Base-by-base conservation (phyloP, 2,329 filamentous ascomycete species). In the Penicillium digitatum region DNA sequence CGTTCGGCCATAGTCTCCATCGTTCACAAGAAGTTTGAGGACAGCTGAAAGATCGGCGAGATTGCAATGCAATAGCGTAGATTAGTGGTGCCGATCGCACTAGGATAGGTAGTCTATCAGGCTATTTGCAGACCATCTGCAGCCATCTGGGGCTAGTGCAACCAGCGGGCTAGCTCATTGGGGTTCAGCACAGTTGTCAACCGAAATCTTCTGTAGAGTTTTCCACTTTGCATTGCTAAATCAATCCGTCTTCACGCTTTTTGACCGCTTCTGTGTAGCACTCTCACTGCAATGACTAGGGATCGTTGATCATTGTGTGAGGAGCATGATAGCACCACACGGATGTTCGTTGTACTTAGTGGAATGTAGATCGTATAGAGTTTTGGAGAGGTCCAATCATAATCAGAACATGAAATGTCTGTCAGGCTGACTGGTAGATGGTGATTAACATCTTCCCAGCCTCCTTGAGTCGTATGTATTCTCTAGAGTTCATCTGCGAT, bases 31-130 rank as follows among this genome's bases (percentile, higher is more conserved):
- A 50, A 38, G 48, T 58, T 59, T 48, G 44, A 20, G 45, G 56
- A 29, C 45, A 61, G 60, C 54, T 64, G 57, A 58, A 40, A 52
- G 63, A 63, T 65, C 63, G 51, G 53, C 63, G 49, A 53, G 60
- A 62, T 65, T 58, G 57, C 53, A 56, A 62, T 63, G 62, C 60
- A 65, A 65, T 65, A 62, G 63, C 55, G 60, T 56, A 63, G 63
- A 64, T 58, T 59, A 49, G 56, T 34, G 55, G 49, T 20, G 62
- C 60, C 34, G 54, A 60, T 63, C 60, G 42, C 32, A 32, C 54
- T 22, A 8, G 46, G 52, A 63, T 60, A 54, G 62, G 63, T 20
- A 59, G 52, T 18, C 16, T 24, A 42, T 42, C 52, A 47, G 45
- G 37, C 37, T 53, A 55, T 58, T 54, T 61, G 54, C 48, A 48